phyloP scores from a whole-genome alignment of 2,329 filamentous ascomycete species.

The Fusarium sp. region DNA sequence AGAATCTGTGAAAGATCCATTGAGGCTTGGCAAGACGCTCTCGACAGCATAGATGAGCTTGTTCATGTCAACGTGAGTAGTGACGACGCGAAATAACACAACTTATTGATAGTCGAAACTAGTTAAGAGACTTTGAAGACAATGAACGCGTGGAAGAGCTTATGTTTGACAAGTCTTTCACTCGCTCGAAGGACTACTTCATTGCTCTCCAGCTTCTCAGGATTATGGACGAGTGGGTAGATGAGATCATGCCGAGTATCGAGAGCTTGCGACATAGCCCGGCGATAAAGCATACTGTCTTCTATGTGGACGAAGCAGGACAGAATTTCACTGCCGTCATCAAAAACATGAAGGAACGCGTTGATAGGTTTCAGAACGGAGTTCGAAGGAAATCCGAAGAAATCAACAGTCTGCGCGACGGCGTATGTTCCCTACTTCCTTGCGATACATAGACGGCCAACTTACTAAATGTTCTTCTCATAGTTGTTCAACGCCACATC shows the following conservation, averaged over 20 bases:
- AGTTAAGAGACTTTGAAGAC: neutral
- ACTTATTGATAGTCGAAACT: neutral
- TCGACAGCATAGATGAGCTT: neutral
- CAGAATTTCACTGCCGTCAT: neutral
- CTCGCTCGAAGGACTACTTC: neutral
- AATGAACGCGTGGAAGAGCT: neutral
- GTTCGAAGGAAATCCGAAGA: neutral
- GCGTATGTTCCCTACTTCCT: neutral
- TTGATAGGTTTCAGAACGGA: neutral
- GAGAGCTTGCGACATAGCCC: too few species aligned
- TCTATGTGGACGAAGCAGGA: too few species aligned
- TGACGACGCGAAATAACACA: neutral
- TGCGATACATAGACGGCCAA: neutral
- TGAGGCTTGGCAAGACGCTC: neutral
- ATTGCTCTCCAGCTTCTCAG: neutral
- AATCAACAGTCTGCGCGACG: neutral
- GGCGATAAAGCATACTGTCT: too few species aligned
- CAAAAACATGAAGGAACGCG: neutral
- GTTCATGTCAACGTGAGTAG: neutral
- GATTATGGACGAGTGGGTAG: neutral
- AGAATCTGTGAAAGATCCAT: neutral
- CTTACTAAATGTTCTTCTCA: neutral
- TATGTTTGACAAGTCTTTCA: neutral
- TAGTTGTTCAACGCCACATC: neutral
- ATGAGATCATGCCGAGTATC: fast-evolving